phyloP scores from a whole-genome alignment of 345 rosid species.

The Eucalyptus cladocalyx region DNA sequence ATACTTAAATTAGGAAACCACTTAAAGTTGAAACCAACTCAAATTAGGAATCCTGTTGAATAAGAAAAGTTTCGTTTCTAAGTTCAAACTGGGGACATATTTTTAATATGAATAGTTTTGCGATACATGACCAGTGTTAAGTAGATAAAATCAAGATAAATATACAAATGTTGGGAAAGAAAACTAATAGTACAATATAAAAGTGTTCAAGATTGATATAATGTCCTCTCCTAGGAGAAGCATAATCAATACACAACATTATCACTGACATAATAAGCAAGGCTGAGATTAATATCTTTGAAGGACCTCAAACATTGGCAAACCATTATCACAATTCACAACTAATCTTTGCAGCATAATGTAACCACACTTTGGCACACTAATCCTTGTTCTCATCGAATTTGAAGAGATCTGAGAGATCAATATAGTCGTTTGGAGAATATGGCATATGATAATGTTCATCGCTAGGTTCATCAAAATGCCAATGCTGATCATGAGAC shows the following conservation, averaged over 20 bases:
- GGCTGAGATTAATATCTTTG: neutral
- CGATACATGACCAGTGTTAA: neutral
- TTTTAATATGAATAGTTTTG: neutral
- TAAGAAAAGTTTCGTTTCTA: neutral
- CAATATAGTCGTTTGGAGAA: neutral
- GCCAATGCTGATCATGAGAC: neutral
- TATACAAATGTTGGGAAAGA: neutral
- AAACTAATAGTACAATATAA: neutral
- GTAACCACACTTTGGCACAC: neutral
- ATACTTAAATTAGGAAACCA: neutral
- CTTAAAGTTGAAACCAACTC: neutral
- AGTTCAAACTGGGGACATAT: rapidly evolving
- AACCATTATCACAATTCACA: neutral
- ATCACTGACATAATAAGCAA: neutral
- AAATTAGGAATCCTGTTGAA: neutral
- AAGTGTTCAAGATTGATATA: neutral
- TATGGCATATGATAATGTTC: neutral
- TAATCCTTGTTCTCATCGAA: neutral
- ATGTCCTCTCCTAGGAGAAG: too few species aligned
- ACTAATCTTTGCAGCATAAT: neutral
- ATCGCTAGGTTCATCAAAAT: neutral
- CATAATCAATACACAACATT: neutral
- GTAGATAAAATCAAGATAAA: neutral
- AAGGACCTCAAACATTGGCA: neutral
- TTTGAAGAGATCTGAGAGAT: neutral